Percentiles rank a stretch among this genome's conserved stretches.
phyloP scores from a whole-genome alignment of 2,329 filamentous ascomycete genomes.

The Emericellopsis cladophorae region DNA sequence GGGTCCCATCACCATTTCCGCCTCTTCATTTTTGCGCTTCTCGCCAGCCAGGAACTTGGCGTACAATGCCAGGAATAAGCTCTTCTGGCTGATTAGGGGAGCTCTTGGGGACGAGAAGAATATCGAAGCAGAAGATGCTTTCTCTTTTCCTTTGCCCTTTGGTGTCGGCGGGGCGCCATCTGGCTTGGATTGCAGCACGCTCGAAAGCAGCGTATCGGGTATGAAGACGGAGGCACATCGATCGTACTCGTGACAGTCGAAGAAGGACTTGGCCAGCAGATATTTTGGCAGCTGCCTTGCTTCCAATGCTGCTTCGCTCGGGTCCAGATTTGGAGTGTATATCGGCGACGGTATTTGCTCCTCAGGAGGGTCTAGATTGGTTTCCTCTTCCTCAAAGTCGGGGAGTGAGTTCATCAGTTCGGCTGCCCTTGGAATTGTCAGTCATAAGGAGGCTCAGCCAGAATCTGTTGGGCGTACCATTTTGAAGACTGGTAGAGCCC shows the following conservation, averaged over 20 bases:
- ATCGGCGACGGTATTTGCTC: constrained; percentile 28
- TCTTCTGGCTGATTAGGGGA: constrained; percentile 70
- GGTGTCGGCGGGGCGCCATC: constrained; percentile 14
- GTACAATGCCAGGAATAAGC: constrained; percentile 83
- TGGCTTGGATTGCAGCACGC: constrained; percentile 41
- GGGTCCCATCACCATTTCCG: constrained; percentile 92
- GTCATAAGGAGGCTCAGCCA: neutral
- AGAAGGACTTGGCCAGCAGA: constrained; percentile 83
- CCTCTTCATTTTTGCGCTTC: constrained; percentile 91
- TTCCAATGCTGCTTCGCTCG: constrained; percentile 64
- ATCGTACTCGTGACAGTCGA: constrained; percentile 91
- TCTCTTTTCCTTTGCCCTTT: constrained; percentile 55
- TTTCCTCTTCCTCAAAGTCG: constrained; percentile 40
- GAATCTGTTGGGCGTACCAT: constrained; percentile 46
- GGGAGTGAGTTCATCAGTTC: constrained; percentile 82
- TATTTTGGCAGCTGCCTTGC: constrained; percentile 71
- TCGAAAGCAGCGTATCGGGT: constrained; percentile 63
- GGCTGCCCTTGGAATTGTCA: constrained; percentile 59
- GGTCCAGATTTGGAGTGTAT: constrained; percentile 48
- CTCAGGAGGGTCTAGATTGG: constrained; percentile 11
- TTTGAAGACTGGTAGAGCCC: constrained; percentile 94
- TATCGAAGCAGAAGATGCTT: constrained; percentile 23
- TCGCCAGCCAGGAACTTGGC: constrained; percentile 88
- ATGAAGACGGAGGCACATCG: constrained; percentile 84
- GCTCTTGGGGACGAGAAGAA: constrained; percentile 16